Evolutionary conservation across 2,329 filamentous ascomycete genomes (phyloP).

Genomic region (Eurotiales sp.): DNA sequence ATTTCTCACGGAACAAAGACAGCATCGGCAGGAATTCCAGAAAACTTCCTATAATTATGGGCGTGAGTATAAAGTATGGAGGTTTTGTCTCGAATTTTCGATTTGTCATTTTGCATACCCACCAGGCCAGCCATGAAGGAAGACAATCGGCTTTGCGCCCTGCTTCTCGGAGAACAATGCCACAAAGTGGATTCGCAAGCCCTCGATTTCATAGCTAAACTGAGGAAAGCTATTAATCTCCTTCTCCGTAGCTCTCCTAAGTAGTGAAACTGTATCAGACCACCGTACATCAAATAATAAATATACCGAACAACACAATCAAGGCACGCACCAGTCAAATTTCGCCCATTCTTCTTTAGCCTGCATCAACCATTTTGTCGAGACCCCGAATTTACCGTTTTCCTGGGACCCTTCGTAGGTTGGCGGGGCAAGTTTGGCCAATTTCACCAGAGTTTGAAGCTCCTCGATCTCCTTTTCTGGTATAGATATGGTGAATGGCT

Average conservation of each 20-base stretch:
- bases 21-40: conserved; percentile 55
- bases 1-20: conserved; percentile 44
- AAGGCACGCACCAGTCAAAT: conserved; percentile 52
- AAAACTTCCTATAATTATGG: conserved; percentile 39
- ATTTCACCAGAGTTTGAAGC: conserved; percentile 45
- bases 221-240: conserved; percentile 51
- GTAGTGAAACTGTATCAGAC: not conserved
- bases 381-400: conserved; percentile 44
- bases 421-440: conserved; percentile 47
- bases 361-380: conserved; percentile 44
- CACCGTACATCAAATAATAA: conserved; percentile 24
- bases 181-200: conserved; percentile 50
- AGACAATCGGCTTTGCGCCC: conserved; percentile 49
- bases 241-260: conserved; percentile 32
- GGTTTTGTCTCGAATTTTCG: not conserved
- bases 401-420: conserved; percentile 49
- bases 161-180: conserved; percentile 52
- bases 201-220: conserved; percentile 36
- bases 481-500: conserved; percentile 43
- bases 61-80: no score
- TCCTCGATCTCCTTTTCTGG: conserved; percentile 44
- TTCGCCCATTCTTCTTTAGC: conserved; percentile 44
- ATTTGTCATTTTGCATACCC: not conserved
- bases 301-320: no score
- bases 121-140: conserved; percentile 57